Percentiles rank a stretch among this genome's conserved stretches.
These are phyloP conservation scores for Penicillium psychrofluorescens DNA, from an alignment of 495 filamentous ascomycete genomes.

Conservation along the genomic window DNA sequence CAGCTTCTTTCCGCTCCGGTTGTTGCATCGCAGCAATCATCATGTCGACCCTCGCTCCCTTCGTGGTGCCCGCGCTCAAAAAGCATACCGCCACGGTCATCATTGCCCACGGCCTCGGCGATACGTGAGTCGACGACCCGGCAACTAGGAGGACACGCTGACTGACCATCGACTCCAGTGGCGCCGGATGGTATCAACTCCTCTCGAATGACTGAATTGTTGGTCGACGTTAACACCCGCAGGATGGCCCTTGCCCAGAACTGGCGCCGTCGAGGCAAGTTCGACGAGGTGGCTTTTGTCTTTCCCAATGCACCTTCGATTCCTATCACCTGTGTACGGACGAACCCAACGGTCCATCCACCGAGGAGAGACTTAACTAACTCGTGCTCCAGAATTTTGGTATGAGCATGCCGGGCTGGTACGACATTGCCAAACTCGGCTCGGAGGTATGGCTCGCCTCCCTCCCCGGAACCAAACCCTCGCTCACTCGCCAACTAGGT, in stretches of 20 bases:
- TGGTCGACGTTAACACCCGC: background rate
- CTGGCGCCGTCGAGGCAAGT: slow-evolving; percentile 75
- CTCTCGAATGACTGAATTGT: too few relatives aligned
- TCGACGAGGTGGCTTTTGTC: slow-evolving; percentile 86
- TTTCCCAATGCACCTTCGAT: slow-evolving; percentile 90
- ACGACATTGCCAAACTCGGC: slow-evolving; percentile 66
- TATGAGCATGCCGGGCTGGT: slow-evolving; percentile 87
- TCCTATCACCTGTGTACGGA: slow-evolving; percentile 75
- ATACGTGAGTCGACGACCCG: slow-evolving; percentile 43
- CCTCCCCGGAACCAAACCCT: background rate
- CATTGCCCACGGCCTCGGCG: slow-evolving; percentile 85
- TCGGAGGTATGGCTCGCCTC: slow-evolving; percentile 28
- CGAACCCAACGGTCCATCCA: background rate
- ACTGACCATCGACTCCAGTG: slow-evolving; percentile 30
- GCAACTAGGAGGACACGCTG: background rate
- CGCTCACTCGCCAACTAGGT: slow-evolving; percentile 16
- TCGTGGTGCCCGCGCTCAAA: slow-evolving; percentile 80
- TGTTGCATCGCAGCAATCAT: background rate
- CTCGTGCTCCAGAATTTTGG: slow-evolving; percentile 55
- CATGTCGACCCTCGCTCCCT: slow-evolving; percentile 49
- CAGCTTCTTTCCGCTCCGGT: too few relatives aligned
- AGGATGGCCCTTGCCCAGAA: slow-evolving; percentile 78
- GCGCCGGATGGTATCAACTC: slow-evolving; percentile 56
- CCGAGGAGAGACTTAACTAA: too few relatives aligned
- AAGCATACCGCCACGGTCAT: slow-evolving; percentile 94